phyloP scores from a whole-genome alignment of 495 filamentous ascomycete species.

The Tuber microsphaerosporum region DNA sequence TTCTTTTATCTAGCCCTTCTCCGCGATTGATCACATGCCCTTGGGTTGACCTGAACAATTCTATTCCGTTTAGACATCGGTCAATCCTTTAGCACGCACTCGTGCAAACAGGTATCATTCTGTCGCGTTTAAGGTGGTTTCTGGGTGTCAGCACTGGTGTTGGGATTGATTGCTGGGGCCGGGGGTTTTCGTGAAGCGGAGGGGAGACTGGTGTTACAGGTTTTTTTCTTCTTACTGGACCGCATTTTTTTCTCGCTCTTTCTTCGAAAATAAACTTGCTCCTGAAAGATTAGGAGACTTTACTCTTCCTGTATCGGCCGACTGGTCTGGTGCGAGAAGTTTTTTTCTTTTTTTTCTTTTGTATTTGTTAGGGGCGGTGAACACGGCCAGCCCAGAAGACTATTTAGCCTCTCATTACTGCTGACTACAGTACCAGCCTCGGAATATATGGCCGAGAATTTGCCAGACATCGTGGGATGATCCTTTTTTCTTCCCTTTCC shows the following conservation, averaged over 20 bases:
- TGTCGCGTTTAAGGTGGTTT: neutral
- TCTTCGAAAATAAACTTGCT: neutral
- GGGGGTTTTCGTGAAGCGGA: neutral
- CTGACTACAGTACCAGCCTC: neutral
- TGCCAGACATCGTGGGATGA: neutral
- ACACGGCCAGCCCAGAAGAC: neutral
- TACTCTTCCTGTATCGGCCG: neutral
- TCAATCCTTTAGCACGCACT: neutral
- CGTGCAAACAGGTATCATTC: neutral
- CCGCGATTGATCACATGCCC: neutral
- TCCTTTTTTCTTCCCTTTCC: neutral
- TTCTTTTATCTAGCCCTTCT: neutral
- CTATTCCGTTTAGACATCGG: neutral
- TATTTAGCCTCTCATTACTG: neutral
- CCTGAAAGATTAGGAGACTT: neutral
- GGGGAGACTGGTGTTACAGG: neutral
- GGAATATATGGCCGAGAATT: neutral
- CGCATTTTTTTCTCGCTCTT: neutral
- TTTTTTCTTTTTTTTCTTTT: neutral
- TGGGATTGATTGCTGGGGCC: neutral
- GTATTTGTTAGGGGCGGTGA: neutral
- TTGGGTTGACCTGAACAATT: neutral
- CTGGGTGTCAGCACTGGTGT: neutral
- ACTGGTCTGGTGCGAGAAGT: neutral
- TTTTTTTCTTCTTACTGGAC: neutral